A percentile compares a stretch with the other conserved stretches of the same genome.
phyloP scores from a whole-genome alignment of 768 basidiomycete genomes.

The Crassisporium funariophilum region DNA sequence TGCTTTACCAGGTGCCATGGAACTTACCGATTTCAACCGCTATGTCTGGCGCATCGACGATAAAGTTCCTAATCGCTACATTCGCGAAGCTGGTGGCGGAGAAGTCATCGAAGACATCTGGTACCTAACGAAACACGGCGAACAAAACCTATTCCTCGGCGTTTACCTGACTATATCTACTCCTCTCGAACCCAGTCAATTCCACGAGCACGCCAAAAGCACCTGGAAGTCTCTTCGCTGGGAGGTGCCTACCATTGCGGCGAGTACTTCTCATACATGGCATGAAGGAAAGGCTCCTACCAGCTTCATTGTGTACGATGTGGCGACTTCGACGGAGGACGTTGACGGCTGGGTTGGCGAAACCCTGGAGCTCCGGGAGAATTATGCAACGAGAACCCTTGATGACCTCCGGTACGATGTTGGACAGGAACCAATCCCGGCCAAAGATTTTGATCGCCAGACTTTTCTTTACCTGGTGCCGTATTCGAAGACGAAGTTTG shows the following conservation, averaged over 20 bases:
- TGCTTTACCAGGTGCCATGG: no score
- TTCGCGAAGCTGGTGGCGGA: constrained; percentile 20
- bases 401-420: constrained; percentile 21
- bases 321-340: constrained; percentile 14
- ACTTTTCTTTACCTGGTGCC: constrained; percentile 21
- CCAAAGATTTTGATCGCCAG: constrained; percentile 17
- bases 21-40: constrained; percentile 15
- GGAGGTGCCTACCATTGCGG: constrained; percentile 20
- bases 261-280: constrained; percentile 14
- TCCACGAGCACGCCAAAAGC: constrained; percentile 9
- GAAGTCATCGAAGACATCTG: constrained; percentile 22
- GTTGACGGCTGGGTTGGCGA: constrained; percentile 13
- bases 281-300: constrained; percentile 13
- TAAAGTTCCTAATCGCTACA: constrained; percentile 12
- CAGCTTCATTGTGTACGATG: constrained; percentile 17
- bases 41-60: constrained; percentile 17
- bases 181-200: constrained; percentile 1
- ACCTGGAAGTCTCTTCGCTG: constrained; percentile 21
- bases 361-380: constrained; percentile 10
- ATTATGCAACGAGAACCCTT: constrained; percentile 11
- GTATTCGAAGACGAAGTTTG: constrained; percentile 16
- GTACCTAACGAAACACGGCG: constrained; percentile 23
- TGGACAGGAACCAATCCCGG: constrained; percentile 18
- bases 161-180: constrained; percentile 10
- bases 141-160: constrained; percentile 22